phyloP scores from a whole-genome alignment of 1,139 yeast genomes.

The Pichia sp. region DNA sequence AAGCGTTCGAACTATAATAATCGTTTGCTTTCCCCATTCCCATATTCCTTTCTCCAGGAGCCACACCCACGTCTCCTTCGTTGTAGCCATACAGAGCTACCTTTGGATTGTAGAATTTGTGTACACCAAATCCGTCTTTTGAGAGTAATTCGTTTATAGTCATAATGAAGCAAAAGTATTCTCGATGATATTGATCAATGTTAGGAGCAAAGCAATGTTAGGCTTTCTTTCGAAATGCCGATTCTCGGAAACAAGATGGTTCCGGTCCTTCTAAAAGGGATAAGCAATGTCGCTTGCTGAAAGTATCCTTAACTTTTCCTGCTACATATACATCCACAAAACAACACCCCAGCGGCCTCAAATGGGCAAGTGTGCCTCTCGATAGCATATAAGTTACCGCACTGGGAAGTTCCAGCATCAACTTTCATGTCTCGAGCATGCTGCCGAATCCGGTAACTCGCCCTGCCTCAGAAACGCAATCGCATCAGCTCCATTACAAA shows the following conservation, averaged over 20 bases:
- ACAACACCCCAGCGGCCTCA: neutral
- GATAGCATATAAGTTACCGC: neutral
- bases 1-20: neutral
- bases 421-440: neutral
- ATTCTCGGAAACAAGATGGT: neutral
- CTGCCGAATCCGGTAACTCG: neutral
- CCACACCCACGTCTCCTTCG: neutral
- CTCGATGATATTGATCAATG: neutral
- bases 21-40: neutral
- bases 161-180: neutral
- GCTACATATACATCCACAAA: neutral
- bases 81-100: neutral
- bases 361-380: neutral
- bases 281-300: neutral
- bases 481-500: neutral
- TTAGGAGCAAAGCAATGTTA: neutral
- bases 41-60: neutral
- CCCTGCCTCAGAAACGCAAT: neutral
- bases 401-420: neutral
- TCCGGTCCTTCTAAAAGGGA: neutral
- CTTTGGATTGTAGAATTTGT: conserved; percentile 5
- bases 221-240: neutral
- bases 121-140: conserved; percentile 8
- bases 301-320: neutral
- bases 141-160: conserved; percentile 5